These are phyloP conservation scores for Podaxis rugospora DNA, from an alignment of 768 basidiomycete species.

Conservation along the genomic window DNA sequence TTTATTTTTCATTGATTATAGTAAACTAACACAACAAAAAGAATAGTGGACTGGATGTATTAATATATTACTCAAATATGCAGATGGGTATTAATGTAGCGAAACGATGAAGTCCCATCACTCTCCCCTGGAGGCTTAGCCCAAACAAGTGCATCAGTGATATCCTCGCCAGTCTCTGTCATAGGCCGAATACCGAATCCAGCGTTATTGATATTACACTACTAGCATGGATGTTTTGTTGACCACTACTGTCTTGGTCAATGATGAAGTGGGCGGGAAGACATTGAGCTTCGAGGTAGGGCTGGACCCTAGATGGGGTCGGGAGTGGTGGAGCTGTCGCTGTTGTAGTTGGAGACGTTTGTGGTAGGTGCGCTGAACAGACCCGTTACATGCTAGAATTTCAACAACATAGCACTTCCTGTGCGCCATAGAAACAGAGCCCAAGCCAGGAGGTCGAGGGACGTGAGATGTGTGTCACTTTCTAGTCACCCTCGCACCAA, in stretches of 20 bases:
- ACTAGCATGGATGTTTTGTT: constrained; percentile 20
- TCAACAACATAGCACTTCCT: too few relatives aligned
- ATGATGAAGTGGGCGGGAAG: constrained; percentile 32
- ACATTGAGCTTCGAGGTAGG: constrained; percentile 24
- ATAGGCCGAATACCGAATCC: constrained; percentile 25
- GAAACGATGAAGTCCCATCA: too few relatives aligned
- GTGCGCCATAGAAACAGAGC: too few relatives aligned
- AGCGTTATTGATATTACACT: constrained; percentile 28
- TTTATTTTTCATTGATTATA: not conserved
- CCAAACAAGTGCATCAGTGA: constrained; percentile 36
- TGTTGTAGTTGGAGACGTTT: constrained; percentile 32
- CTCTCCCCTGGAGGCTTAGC: constrained; percentile 38
- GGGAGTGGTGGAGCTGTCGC: constrained; percentile 20
- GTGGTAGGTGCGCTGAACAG: constrained; percentile 1
- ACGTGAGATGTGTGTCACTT: too few relatives aligned
- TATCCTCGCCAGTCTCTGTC: constrained; percentile 19
- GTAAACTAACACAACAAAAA: too few relatives aligned
- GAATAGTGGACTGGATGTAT: too few relatives aligned
- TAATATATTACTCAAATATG: not conserved
- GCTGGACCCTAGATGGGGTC: constrained; percentile 23
- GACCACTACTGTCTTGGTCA: constrained; percentile 30
- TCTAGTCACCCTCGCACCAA: too few relatives aligned
- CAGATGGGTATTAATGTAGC: not conserved
- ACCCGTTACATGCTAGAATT: too few relatives aligned
- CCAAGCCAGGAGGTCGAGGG: too few relatives aligned